Conservation (phyloP, 495 filamentous ascomycete species). For the Talaromyces trachyspermus region DNA sequence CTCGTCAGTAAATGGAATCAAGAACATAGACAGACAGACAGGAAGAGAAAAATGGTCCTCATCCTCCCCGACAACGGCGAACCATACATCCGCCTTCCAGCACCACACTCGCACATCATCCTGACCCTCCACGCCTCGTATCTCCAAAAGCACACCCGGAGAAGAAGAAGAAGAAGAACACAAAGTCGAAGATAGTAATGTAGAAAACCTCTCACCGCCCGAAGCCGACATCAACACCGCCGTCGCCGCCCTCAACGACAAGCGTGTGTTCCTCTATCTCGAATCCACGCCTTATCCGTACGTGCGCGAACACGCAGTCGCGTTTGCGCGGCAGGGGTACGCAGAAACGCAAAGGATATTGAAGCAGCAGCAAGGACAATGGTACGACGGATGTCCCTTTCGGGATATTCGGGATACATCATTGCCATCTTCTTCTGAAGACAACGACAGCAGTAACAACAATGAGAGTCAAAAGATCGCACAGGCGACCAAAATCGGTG, state of each 20-base stretch:
- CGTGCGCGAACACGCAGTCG: slow-evolving; percentile 13
- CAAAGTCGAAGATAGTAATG: neutral
- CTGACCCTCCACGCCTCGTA: slow-evolving; percentile 18
- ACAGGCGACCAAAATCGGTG: slow-evolving; percentile 12
- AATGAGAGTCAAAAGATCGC: neutral
- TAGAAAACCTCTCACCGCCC: neutral
- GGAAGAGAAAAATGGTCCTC: slow-evolving; percentile 12
- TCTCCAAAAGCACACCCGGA: neutral
- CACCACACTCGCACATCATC: slow-evolving; percentile 20
- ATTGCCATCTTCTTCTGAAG: neutral
- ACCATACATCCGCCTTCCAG: slow-evolving; percentile 20
- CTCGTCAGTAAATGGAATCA: no score
- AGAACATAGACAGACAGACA: no score
- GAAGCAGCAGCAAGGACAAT: neutral
- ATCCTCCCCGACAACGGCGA: slow-evolving; percentile 14
- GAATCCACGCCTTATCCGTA: slow-evolving; percentile 19
- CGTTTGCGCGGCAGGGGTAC: neutral
- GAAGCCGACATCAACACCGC: slow-evolving; percentile 6
- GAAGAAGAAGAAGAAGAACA: neutral
- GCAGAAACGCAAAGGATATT: neutral
- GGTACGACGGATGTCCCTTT: slow-evolving; percentile 20
- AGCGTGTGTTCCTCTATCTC: slow-evolving; percentile 12
- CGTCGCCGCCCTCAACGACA: slow-evolving; percentile 16
- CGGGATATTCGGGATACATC: slow-evolving; percentile 17
- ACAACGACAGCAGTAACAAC: neutral